Evolutionary conservation across 768 basidiomycete species (phyloP).

Genomic region (Suillus bovinus): DNA sequence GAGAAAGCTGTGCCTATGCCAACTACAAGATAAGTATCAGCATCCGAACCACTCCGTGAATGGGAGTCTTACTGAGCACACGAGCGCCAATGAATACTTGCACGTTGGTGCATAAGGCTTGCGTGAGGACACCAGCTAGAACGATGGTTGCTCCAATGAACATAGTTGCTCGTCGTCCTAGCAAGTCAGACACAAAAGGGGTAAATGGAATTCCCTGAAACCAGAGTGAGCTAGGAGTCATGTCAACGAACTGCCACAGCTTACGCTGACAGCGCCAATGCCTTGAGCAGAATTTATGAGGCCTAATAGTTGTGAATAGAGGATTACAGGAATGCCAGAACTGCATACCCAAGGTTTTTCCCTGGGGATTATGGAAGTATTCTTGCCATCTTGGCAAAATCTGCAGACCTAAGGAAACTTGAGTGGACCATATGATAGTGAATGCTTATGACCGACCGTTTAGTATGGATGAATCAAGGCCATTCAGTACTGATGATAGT

Average conservation of each 20-base stretch:
- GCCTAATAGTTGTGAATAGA: constrained; percentile 36
- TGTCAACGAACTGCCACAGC: constrained; percentile 16
- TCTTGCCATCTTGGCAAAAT: constrained; percentile 64
- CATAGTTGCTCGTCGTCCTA: constrained; percentile 62
- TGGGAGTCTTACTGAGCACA: constrained; percentile 32
- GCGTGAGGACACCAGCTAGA: constrained; percentile 62
- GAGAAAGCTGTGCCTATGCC: constrained; percentile 65
- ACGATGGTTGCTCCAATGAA: constrained; percentile 63
- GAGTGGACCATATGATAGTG: constrained; percentile 27
- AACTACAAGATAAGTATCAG: constrained; percentile 37
- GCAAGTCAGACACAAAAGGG: constrained; percentile 56
- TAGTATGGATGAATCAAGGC: constrained; percentile 67
- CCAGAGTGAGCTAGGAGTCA: neutral
- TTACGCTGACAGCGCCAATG: constrained; percentile 52
- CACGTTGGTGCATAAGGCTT: constrained; percentile 47
- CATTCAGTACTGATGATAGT: constrained; percentile 66
- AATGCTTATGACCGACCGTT: constrained; percentile 39
- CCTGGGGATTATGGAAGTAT: constrained; percentile 53
- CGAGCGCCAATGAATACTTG: constrained; percentile 58
- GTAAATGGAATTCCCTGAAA: constrained; percentile 59
- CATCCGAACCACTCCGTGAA: neutral
- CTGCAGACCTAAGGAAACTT: constrained; percentile 52
- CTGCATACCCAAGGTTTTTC: constrained; percentile 47
- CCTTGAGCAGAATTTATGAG: constrained; percentile 67
- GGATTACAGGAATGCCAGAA: neutral